These are phyloP conservation scores for Leccinum disarticulatum DNA, from an alignment of 768 basidiomycete genomes.

Conservation along the genomic window DNA sequence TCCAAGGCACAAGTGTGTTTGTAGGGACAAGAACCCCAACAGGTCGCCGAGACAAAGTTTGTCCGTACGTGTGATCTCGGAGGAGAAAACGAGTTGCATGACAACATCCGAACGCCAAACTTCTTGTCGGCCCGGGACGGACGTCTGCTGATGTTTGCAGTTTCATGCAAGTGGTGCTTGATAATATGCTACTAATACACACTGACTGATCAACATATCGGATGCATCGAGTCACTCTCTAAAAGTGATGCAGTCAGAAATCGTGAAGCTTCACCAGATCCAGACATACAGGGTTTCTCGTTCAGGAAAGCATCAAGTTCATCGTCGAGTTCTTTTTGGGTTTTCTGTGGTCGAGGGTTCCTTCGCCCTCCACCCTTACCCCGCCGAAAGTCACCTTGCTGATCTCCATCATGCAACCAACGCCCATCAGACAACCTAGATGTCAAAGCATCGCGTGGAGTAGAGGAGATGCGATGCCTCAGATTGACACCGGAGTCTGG, in stretches of 20 bases:
- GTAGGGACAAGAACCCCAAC: too few relatives aligned
- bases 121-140: background rate
- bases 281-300: conserved; percentile 38
- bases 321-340: conserved; percentile 76
- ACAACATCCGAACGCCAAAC: background rate
- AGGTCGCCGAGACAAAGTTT: too few relatives aligned
- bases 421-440: conserved; percentile 19
- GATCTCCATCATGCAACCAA: conserved; percentile 23
- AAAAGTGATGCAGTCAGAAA: conserved; percentile 7
- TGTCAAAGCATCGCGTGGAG: conserved; percentile 25
- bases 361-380: conserved; percentile 38
- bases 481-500: conserved; percentile 43
- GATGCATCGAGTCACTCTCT: background rate
- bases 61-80: too few relatives aligned
- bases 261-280: background rate
- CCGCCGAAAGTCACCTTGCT: conserved; percentile 27
- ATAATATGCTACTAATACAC: conserved; percentile 7
- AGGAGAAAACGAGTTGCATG: background rate
- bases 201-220: background rate
- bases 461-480: conserved; percentile 46
- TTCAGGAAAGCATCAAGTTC: conserved; percentile 80
- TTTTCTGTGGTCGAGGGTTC: conserved; percentile 48
- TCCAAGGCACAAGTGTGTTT: too few relatives aligned
- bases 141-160: background rate
- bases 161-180: conserved; percentile 6